Evolutionary conservation across 2,329 filamentous ascomycete genomes (phyloP), one percentile per base, ranked within the genome.

Genomic region (Penicillium sp.): DNA sequence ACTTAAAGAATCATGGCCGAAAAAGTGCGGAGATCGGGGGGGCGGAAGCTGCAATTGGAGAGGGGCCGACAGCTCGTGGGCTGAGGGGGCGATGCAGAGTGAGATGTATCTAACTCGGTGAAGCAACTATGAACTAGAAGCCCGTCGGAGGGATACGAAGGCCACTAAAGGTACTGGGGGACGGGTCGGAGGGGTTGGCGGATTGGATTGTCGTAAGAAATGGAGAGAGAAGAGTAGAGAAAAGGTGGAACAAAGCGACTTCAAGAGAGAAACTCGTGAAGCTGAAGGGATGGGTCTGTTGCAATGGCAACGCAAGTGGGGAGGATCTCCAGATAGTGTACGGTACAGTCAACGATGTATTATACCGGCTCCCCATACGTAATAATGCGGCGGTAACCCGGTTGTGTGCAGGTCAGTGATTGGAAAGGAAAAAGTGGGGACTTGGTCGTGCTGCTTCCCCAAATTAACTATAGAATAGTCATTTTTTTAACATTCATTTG

Each of bases 261-360:
- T 65, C 65, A 69, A 68, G 68, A 72, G 68, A 68, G 66, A 68
- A 68, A 61, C 57, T 61, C 56, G 65, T 71, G 72, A 74, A 74
- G 71, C 70, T 73, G 70, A 73, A 71, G 68, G 71, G 71, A 73
- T 72, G 71, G 63, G 63, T 68, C 72, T 74, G 72, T 74, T 75
- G 71, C 72, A 74, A 74, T 74, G 71, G 71, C 71, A 74, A 74
- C 72, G 71, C 63, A 68, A 73, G 72, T 73, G 71, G 71, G 71
- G 72, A 74, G 71, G 71, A 73, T 74, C 71, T 71, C 68, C 68
- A 69, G 68, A 68, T 71, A 59, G 58, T 46, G 57, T 62, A 64
- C 54, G 39, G 50, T 47, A 46, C 46, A 22, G 35, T 48, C 26
- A 44, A 46, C 39, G 31, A 44, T 49, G 45, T 52, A 45, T 24